These are phyloP conservation scores for Brassica napus DNA, from an alignment of 345 rosid genomes.

Conservation along the genomic window Da-Ae NC_063440.1:12494001-12494500, in stretches of 20 bases:
- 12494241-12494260: not conserved
- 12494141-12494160: no score
- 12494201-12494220: not conserved
- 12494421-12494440: conserved; percentile 10
- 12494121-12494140: no score
- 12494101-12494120: no score
- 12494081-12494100: no score
- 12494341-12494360: not conserved
- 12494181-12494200: no score
- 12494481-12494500: not conserved
- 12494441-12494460: conserved; percentile 28
- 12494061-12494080: no score
- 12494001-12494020: no score
- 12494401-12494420: conserved; percentile 19
- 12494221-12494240: not conserved
- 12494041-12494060: no score
- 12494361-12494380: not conserved
- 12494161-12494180: no score
- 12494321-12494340: conserved; percentile 3
- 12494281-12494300: not conserved
- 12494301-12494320: not conserved
- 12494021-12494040: no score
- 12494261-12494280: not conserved
- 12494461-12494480: conserved; percentile 26
- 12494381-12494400: not conserved